Evolutionary conservation across 768 basidiomycete species (phyloP), one percentile per base, ranked within the genome.

Genomic region (Favolaschia claudopus): DNA sequence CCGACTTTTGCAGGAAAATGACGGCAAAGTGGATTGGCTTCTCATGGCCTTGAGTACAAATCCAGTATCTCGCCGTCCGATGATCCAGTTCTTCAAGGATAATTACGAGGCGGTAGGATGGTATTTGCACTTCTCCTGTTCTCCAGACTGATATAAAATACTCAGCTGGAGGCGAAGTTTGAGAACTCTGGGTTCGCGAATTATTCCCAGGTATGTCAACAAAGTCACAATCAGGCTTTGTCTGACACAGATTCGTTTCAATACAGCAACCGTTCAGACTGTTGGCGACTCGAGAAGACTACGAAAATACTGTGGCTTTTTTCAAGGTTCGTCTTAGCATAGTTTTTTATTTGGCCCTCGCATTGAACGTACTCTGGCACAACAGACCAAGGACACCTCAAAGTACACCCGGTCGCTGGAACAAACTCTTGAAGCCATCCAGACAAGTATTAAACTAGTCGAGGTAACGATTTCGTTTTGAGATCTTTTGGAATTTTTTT

Each of bases 381-480:
- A n/a, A 27, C 31, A 80, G 78, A 67, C 67, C 49, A 80, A 77
- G 66, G 76, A 83, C 64, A 77, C 74, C 2, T 78, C 78, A 33
- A 80, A 79, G 64, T 84, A 75, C 68, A 65, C 72, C 50, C 73
- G 82, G 55, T 68, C 71, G 1, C 71, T 86, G 20, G 67, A 75
- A 9, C 84, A 87, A 68, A 76, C 76, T 5, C 58, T 86, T 33
- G 86, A 87, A 53, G 70, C 72, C 0, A 76, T 87, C 45, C 65
- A 70, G 17, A 72, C 79, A 5, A 77, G 78, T n/a, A 69, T 74
- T 6, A 73, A 74, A 24, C 84, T 81, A 82, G 70, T 85, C 38
- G 67, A 80, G 69, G 80, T 82, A n/a, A n/a, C n/a, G n/a, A n/a
- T n/a, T n/a, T n/a, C n/a, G n/a, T n/a, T n/a, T n/a, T n/a, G n/a